These are phyloP conservation scores for Scutellospora calospora DNA, from an alignment of 371 early-diverging fungal species.

Conservation along the genomic window DNA sequence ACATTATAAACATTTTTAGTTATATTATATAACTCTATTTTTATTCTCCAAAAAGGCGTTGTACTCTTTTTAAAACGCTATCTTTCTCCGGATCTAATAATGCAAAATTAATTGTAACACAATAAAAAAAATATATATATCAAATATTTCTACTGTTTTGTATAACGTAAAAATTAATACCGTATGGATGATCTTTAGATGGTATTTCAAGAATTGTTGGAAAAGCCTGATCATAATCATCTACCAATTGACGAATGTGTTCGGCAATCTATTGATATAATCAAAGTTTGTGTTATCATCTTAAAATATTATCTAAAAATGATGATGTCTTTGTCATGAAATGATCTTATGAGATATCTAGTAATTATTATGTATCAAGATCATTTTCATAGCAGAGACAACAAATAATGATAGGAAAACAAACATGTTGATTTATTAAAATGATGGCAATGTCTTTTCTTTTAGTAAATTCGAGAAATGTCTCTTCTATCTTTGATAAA, in stretches of 20 bases:
- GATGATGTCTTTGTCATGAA: too few relatives aligned
- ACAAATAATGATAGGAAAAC: background rate
- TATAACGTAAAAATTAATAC: conserved; percentile 47
- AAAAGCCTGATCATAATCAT: conserved; percentile 91
- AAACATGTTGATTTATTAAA: conserved; percentile 95
- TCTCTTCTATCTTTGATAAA: conserved; percentile 87
- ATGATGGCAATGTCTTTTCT: conserved; percentile 98
- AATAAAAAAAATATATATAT: conserved; percentile 52
- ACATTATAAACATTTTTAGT: too few relatives aligned
- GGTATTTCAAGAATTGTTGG: conserved; percentile 98
- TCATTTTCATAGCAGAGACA: background rate
- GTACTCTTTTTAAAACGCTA: conserved; percentile 95
- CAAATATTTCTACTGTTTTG: conserved; percentile 36
- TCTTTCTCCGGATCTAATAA: conserved; percentile 82
- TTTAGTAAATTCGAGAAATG: conserved; percentile 87
- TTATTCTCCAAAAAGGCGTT: conserved; percentile 74
- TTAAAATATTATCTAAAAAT: background rate
- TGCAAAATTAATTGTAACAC: background rate
- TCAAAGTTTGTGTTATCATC: background rate
- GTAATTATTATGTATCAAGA: too few relatives aligned
- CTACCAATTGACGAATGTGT: conserved; percentile 88
- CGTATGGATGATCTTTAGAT: conserved; percentile 98
- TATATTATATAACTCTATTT: background rate
- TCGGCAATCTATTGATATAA: conserved; percentile 82
- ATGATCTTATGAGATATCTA: too few relatives aligned